Conservation (phyloP, 768 basidiomycete species). For the Collybiopsis confluens region DNA sequence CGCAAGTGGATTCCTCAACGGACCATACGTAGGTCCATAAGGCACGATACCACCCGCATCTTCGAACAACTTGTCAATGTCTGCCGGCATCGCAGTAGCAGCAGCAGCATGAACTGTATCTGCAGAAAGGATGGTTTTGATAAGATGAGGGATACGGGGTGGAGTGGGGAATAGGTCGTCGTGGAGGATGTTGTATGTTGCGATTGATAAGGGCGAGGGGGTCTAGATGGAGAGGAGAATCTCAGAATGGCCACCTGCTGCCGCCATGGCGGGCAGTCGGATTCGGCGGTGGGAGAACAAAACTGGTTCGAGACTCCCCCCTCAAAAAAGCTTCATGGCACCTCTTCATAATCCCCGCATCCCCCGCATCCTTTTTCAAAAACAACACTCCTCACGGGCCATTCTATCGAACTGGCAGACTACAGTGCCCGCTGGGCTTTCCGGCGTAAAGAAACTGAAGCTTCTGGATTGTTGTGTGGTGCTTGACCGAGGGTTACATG, state of each 20-base stretch:
- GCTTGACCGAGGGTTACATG: slow-evolving; percentile 19
- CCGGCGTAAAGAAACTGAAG: slow-evolving; percentile 6
- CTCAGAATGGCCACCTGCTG: slow-evolving; percentile 5
- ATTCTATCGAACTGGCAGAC: slow-evolving; percentile 7
- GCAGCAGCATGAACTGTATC: slow-evolving; percentile 6
- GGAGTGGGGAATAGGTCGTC: slow-evolving; percentile 11
- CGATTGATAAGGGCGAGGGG: slow-evolving; percentile 7
- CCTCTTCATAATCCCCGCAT: slow-evolving; percentile 17
- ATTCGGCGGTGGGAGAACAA: neutral
- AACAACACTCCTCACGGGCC: slow-evolving; percentile 14
- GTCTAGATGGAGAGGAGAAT: neutral
- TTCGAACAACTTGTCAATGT: slow-evolving; percentile 1
- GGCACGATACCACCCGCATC: slow-evolving; percentile 4
- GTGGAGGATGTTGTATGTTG: slow-evolving; percentile 18
- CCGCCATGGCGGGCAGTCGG: slow-evolving; percentile 7
- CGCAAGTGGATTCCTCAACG: slow-evolving; percentile 13
- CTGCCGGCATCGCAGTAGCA: too few species aligned
- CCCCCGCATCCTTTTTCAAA: slow-evolving; percentile 15
- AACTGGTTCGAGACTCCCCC: neutral
- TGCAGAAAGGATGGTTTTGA: slow-evolving; percentile 9
- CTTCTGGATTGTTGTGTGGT: slow-evolving; percentile 1
- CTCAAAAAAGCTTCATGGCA: slow-evolving; percentile 11
- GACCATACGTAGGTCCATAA: slow-evolving; percentile 13
- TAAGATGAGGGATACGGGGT: slow-evolving; percentile 5
- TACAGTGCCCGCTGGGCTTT: slow-evolving; percentile 12